Percentiles rank a stretch among this genome's conserved stretches.
phyloP scores from a whole-genome alignment of 176 grass and related monocot genomes.

The Juncus effusus region DNA sequence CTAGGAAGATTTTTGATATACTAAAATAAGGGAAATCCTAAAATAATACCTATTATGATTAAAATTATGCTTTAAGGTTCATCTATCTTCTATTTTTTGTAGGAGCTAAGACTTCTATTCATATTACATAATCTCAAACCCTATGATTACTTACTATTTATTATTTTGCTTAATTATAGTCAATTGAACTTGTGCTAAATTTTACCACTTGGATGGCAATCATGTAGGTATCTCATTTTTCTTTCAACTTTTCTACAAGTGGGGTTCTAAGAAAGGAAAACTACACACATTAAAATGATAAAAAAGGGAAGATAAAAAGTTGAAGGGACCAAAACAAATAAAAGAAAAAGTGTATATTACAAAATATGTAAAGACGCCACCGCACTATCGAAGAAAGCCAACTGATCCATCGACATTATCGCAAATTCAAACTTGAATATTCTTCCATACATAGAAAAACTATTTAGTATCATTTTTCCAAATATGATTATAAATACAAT shows the following conservation, averaged over 20 bases:
- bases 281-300: slow-evolving; percentile 6
- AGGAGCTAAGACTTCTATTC: too few relatives aligned
- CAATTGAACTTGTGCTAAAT: too few relatives aligned
- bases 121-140: too few relatives aligned
- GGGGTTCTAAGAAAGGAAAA: not conserved
- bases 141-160: too few relatives aligned
- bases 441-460: slow-evolving; percentile 21
- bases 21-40: too few relatives aligned
- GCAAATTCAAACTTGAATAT: slow-evolving; percentile 20
- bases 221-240: not conserved
- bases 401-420: not conserved
- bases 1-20: too few relatives aligned
- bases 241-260: slow-evolving; percentile 8
- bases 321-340: slow-evolving; percentile 6
- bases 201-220: slow-evolving; percentile 1
- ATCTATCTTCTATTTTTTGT: too few relatives aligned
- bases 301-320: slow-evolving; percentile 13
- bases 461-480: not conserved
- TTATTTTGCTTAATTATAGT: too few relatives aligned
- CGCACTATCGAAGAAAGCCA: slow-evolving; percentile 9
- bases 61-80: too few relatives aligned
- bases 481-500: too few relatives aligned
- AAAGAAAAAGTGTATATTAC: not conserved
- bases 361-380: not conserved
- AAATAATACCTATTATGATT: too few relatives aligned